phyloP scores from a whole-genome alignment of 1,284 basidiomycete genomes.

The Athelia sp. region DNA sequence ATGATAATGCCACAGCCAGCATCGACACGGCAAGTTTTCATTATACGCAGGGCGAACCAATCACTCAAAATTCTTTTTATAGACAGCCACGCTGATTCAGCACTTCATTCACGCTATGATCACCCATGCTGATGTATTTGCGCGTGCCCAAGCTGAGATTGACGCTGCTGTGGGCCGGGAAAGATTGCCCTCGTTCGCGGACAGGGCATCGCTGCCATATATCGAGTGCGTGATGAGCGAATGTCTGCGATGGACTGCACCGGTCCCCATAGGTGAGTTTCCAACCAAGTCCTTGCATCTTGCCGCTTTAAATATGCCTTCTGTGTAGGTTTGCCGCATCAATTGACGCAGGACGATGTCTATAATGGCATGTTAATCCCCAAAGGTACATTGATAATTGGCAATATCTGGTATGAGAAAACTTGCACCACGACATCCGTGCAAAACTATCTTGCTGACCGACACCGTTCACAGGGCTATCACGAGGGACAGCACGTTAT shows the following conservation, averaged over 20 bases:
- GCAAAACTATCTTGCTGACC: background rate
- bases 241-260: conserved; percentile 42
- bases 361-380: conserved; percentile 28
- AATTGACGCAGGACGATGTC: conserved; percentile 31
- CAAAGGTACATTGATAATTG: conserved; percentile 22
- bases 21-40: conserved; percentile 49
- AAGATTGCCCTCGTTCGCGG: conserved; percentile 46
- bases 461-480: conserved; percentile 32
- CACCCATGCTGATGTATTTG: conserved; percentile 41
- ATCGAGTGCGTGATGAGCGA: conserved; percentile 44
- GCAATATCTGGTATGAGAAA: background rate
- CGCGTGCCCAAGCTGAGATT: conserved; percentile 52
- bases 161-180: conserved; percentile 43
- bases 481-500: conserved; percentile 40
- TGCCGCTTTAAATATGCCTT: background rate
- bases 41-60: no score
- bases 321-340: conserved; percentile 37
- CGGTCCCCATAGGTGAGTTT: conserved; percentile 46
- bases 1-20: conserved; percentile 28
- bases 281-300: background rate
- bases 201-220: conserved; percentile 44
- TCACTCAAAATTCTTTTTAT: background rate
- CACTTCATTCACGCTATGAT: conserved; percentile 62
- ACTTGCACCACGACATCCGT: no score
- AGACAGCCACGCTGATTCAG: conserved; percentile 40